Percentiles rank a stretch among this genome's conserved stretches.
Conservation (phyloP, 2,329 filamentous ascomycete species). For the Thermochaetoides dissita region DNA sequence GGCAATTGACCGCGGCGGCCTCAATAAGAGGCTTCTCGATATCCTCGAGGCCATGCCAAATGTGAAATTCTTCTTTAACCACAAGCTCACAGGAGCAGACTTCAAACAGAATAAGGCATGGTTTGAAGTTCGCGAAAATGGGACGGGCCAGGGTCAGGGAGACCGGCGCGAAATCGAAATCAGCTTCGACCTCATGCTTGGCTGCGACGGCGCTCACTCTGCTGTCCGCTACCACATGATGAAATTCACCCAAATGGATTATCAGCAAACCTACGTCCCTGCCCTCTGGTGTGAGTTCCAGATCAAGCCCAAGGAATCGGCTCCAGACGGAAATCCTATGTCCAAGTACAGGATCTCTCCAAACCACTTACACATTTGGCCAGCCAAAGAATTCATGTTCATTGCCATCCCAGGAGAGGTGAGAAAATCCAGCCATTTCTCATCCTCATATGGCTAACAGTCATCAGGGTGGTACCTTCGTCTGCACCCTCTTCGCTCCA, state of each 20-base stretch:
- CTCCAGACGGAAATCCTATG: conserved; percentile 18
- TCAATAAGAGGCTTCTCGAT: conserved; percentile 76
- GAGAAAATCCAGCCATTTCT: conserved; percentile 14
- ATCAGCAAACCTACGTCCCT: conserved; percentile 88
- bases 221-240: conserved; percentile 85
- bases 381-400: conserved; percentile 89
- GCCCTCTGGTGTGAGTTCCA: conserved; percentile 95
- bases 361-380: conserved; percentile 96
- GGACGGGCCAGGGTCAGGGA: conserved; percentile 13
- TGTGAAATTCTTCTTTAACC: conserved; percentile 81
- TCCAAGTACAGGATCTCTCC: conserved; percentile 66
- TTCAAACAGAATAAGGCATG: conserved; percentile 68
- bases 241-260: conserved; percentile 86
- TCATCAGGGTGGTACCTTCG: conserved; percentile 73
- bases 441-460: conserved; percentile 6
- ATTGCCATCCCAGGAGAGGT: conserved; percentile 76
- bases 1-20: conserved; percentile 67
- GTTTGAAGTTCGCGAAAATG: conserved; percentile 52
- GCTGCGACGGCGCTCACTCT: conserved; percentile 90
- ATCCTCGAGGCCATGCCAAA: conserved; percentile 73
- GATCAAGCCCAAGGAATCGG: conserved; percentile 41
- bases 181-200: conserved; percentile 82
- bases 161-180: conserved; percentile 64
- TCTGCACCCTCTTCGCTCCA: conserved; percentile 84
- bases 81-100: conserved; percentile 84